Evolutionary conservation across 2,329 filamentous ascomycete species (phyloP), one percentile per base, ranked within the genome.

Genomic region (Drechslerella dactyloides): DNA sequence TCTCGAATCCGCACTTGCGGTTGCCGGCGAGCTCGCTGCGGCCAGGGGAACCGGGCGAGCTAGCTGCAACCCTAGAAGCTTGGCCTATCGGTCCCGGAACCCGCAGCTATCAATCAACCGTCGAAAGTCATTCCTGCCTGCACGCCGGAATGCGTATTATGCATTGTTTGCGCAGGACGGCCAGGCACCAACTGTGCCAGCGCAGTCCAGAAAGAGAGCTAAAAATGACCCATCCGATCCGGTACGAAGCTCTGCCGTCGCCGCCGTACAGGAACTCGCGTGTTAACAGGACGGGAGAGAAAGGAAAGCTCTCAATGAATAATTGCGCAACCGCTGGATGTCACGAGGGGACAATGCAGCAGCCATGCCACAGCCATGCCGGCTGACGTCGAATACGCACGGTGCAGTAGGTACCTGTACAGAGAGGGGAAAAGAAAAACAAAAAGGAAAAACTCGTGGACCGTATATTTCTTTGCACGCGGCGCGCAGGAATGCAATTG

Each of bases 251-350:
- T 21, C 37, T 35, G 17, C 61, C 51, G 6, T 44, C 35, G 21
- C 53, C 33, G 30, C 23, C 23, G 19, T 54, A 30, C 35, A 33
- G 52, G 33, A 40, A 23, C 19, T 24, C 21, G 59, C 48, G 48
- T 40, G 56, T 57, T 42, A 56, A 13, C 33, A 33, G 27, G 3
- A 33, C 27, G 27, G 8, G n/a, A n/a, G n/a, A n/a, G n/a, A 24
- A 55, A 48, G 30, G 13, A 27, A 60, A 46, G 35, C 42, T 44
- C 53, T 63, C 37, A 17, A 61, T 69, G 52, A 69, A 69, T 69
- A 69, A 69, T 69, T 69, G 65, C 65, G 65, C 58, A 69, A 69
- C 65, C 58, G 53, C 44, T 63, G 42, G 58, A 69, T 69, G 65
- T 63, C 65, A 69, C 55, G 33, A 40, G 50, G 27, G 33, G 46